Evolutionary conservation across 768 basidiomycete genomes (phyloP), one percentile per base, ranked within the genome.

Genomic region (Tylopilus sp.): DNA sequence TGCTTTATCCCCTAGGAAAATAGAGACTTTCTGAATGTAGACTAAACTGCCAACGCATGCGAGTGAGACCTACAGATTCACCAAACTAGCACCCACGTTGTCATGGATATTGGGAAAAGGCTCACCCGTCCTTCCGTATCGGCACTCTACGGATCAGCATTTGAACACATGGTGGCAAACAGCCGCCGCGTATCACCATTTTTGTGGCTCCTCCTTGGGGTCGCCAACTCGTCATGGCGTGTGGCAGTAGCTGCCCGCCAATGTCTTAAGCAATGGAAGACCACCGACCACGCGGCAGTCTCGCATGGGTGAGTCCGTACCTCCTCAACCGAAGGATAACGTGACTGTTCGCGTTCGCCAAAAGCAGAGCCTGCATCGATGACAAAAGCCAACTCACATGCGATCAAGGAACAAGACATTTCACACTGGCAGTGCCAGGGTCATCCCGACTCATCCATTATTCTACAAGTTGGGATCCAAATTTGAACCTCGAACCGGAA

Each of bases 21-120:
- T 24, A 12, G 50, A 44, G 48, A 28, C 26, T 12, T 43, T 31
- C 25, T 34, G 36, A 17, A 45, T 47, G 42, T 29, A 16, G 37
- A 46, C 12, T 2, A 26, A 41, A 13, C 25, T 44, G 55, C 44
- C 49, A 40, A 34, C 12, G n/a, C 34, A 57, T 16, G 29, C 25
- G 30, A 48, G 19, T 6, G 38, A 11, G 17, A 6, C 26, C 12
- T 19, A 16, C 25, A 14, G 8, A 1, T 12, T 14, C 21, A 21
- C 25, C 4, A 43, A 34, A 37, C 14, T 8, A n/a, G 22, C 10
- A 19, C 22, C 16, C 12, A n/a, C 25, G 55, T 53, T 58, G 45
- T 31, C 41, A 57, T 52, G 56, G 55, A 57, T 22, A 50, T 42
- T 21, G 44, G 13, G 31, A 26, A 0, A 16, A 24, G 22, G 34